These are phyloP conservation scores for Pseudotulostoma volvatum DNA, from an alignment of 495 filamentous ascomycete genomes.

Conservation along the genomic window DNA sequence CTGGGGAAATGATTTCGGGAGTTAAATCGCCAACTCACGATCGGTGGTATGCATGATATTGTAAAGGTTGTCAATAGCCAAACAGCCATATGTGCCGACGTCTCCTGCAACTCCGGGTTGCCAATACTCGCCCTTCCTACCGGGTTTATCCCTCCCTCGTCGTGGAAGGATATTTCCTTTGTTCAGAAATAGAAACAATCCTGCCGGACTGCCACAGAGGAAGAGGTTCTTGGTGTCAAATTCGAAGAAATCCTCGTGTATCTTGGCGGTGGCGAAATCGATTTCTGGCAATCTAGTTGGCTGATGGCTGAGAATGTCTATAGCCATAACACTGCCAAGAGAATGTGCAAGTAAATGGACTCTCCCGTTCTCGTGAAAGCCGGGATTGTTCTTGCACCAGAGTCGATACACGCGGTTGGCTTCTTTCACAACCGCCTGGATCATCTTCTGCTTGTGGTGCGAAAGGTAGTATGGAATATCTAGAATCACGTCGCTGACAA, in stretches of 20 bases:
- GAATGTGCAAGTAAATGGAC: conserved; percentile 92
- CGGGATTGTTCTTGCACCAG: conserved; percentile 85
- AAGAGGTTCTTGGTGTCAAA: conserved; percentile 86
- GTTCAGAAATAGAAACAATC: conserved; percentile 84
- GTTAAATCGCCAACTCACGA: conserved; percentile 17
- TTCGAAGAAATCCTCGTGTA: conserved; percentile 54
- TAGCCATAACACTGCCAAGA: conserved; percentile 78
- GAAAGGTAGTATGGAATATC: conserved; percentile 96
- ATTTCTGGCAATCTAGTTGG: conserved; percentile 49
- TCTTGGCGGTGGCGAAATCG: conserved; percentile 30
- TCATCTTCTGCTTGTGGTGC: conserved; percentile 89
- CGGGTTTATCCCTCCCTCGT: conserved; percentile 55
- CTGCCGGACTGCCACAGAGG: conserved; percentile 79
- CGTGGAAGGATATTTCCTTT: conserved; percentile 62
- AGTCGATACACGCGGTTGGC: conserved; percentile 86
- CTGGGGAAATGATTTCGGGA: conserved; percentile 3
- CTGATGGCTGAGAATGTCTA: conserved; percentile 81
- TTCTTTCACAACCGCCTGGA: conserved; percentile 72
- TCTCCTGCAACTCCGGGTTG: conserved; percentile 56
- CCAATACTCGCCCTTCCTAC: conserved; percentile 46
- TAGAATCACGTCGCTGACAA: conserved; percentile 94
- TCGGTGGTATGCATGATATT: conserved; percentile 65
- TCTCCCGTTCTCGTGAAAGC: conserved; percentile 61
- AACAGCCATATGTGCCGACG: conserved; percentile 65
- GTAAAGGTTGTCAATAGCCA: conserved; percentile 91